phyloP scores from a whole-genome alignment of 768 basidiomycete species.

The Brasilioporus rufonigricans region DNA sequence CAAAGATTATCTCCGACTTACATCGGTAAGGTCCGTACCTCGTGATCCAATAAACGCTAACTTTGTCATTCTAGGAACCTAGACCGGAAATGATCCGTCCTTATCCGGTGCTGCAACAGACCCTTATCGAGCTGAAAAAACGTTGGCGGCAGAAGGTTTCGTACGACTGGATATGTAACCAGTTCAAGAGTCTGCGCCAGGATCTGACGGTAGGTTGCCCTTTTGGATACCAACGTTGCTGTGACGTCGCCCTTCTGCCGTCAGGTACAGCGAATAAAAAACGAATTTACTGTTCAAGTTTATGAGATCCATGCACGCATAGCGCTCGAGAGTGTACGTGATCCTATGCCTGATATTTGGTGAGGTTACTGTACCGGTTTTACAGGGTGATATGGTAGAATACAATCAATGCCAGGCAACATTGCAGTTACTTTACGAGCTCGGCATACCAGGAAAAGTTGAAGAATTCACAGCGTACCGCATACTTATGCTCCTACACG shows the following conservation, averaged over 20 bases:
- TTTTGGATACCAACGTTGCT: neutral
- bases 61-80: slow-evolving; percentile 66
- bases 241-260: slow-evolving; percentile 10
- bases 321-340: slow-evolving; percentile 83
- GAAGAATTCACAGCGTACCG: slow-evolving; percentile 98
- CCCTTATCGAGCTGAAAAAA: slow-evolving; percentile 80
- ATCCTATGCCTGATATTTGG: neutral
- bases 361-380: slow-evolving; percentile 18
- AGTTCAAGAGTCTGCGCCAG: slow-evolving; percentile 96
- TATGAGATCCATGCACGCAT: slow-evolving; percentile 99
- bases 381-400: slow-evolving; percentile 94
- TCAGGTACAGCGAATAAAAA: slow-evolving; percentile 98
- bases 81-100: slow-evolving; percentile 94
- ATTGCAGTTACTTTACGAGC: slow-evolving; percentile 85
- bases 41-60: slow-evolving; percentile 3
- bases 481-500: slow-evolving; percentile 93
- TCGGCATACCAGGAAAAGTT: slow-evolving; percentile 87
- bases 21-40: slow-evolving; percentile 58
- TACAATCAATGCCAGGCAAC: slow-evolving; percentile 97
- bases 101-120: slow-evolving; percentile 77
- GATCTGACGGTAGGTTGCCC: slow-evolving; percentile 83
- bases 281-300: slow-evolving; percentile 94
- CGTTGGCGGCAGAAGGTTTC: slow-evolving; percentile 77
- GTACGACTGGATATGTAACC: slow-evolving; percentile 94
- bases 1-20: slow-evolving; percentile 94